Base-by-base conservation (phyloP, 495 filamentous ascomycete genomes). In the Penicillium coprophilum region DNA sequence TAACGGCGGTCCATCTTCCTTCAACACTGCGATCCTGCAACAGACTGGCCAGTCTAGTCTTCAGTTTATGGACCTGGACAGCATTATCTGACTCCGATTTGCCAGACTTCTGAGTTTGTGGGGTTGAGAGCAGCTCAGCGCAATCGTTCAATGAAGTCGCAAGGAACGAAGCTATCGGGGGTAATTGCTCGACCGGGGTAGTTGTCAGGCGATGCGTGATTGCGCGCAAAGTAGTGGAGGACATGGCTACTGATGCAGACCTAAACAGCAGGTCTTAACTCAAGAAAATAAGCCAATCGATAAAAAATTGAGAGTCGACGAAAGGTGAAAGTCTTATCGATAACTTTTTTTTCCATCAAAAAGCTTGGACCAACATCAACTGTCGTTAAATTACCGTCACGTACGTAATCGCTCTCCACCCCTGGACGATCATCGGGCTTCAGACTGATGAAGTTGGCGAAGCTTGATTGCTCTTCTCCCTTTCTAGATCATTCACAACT, bases 1-100 rank as follows among this genome's bases (percentile, higher is more conserved):
- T 83, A 31, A 89, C 83, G 1, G 84, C 90, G 10, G 86, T 79
- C 78, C 90, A 95, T 63, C 90, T 85, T 34, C 85, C 87, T 57
- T 92, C 81, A 6, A 79, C 57, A 34, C 66, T 88, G 58, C 84
- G 86, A 54, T 91, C 90, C 60, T 87, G 85, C 47, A 96, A 69
- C 46, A 96, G 74, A 6, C 86, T 82, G 13, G 85, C 85, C 57
- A 97, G 75, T 50, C 89, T 85, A 20, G 88, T 91, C 65, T 86
- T 88, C 51, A 92, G 76, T 65, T 87, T 91, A 71, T 95, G 90
- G 13, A 91, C 76, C 40, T 88, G 83, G 1, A 83, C 70, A 4
- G 77, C 75, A 71, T 69, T 68, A 27, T 92, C 87, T 0, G 85
- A 80, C 6, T 77, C 77, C 47, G 77, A 76, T 62, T 82, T 85